A percentile compares a stretch with the other conserved stretches of the same genome.
These are phyloP conservation scores for Glarea lozoyensis DNA, from an alignment of 495 filamentous ascomycete species.

Conservation along the genomic window DNA sequence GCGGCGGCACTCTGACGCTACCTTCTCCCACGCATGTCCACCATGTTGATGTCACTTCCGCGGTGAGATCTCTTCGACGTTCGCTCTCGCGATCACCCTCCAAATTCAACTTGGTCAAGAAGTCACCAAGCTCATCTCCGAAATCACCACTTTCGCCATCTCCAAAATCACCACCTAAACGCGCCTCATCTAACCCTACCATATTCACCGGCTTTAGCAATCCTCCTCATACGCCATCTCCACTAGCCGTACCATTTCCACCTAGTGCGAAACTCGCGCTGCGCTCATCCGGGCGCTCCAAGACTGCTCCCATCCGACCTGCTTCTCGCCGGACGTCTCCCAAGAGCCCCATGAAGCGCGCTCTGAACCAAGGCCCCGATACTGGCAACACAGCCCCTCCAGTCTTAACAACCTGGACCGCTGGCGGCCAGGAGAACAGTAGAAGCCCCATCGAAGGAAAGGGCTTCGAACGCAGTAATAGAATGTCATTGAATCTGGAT, in stretches of 20 bases:
- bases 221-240: conserved; percentile 28
- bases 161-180: conserved; percentile 37
- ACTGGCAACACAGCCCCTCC: conserved; percentile 48
- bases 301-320: conserved; percentile 16
- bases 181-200: conserved; percentile 31
- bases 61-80: conserved; percentile 68
- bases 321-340: conserved; percentile 50
- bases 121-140: conserved; percentile 33
- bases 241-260: conserved; percentile 44
- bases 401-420: conserved; percentile 7
- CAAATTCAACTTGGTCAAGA: conserved; percentile 60
- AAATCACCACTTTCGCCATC: conserved; percentile 41
- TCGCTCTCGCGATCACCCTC: conserved; percentile 84
- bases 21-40: conserved; percentile 75
- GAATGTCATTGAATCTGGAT: conserved; percentile 34
- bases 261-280: conserved; percentile 42
- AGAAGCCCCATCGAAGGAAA: conserved; percentile 31
- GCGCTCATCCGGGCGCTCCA: conserved; percentile 35
- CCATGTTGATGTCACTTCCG: conserved; percentile 66
- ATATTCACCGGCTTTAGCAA: conserved; percentile 18
- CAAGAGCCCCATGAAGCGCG: conserved; percentile 68
- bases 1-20: conserved; percentile 72
- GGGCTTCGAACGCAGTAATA: conserved; percentile 36
- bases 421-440: conserved; percentile 48
- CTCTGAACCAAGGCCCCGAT: conserved; percentile 58